phyloP scores from a whole-genome alignment of 2,329 filamentous ascomycete genomes.

The Amauroascus niger region DNA sequence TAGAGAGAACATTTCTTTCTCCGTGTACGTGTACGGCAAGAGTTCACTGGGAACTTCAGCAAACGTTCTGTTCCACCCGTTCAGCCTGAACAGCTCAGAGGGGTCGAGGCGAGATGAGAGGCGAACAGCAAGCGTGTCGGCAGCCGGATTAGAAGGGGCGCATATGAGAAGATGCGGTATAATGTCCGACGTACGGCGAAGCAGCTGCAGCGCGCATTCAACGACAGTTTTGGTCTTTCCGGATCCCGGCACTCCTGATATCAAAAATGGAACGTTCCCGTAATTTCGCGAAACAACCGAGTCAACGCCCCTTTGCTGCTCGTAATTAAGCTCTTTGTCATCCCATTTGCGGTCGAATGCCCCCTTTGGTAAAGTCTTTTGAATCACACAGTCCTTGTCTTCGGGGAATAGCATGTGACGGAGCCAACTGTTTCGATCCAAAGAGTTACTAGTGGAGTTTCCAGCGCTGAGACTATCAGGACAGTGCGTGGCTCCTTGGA shows the following conservation, averaged over 20 bases:
- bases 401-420: slow-evolving; percentile 39
- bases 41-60: slow-evolving; percentile 36
- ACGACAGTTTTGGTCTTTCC: slow-evolving; percentile 46
- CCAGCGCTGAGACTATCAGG: slow-evolving; percentile 41
- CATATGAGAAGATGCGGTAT: slow-evolving; percentile 35
- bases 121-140: slow-evolving; percentile 37
- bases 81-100: slow-evolving; percentile 36
- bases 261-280: slow-evolving; percentile 40
- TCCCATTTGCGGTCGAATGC: slow-evolving; percentile 29
- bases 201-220: slow-evolving; percentile 33
- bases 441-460: slow-evolving; percentile 29
- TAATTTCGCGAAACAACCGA: slow-evolving; percentile 35
- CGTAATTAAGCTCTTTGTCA: slow-evolving; percentile 39
- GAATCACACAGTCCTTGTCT: slow-evolving; percentile 29
- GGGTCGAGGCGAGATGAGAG: slow-evolving; percentile 31
- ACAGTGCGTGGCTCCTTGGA: slow-evolving; percentile 40
- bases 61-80: slow-evolving; percentile 33
- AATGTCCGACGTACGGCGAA: slow-evolving; percentile 9
- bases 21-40: slow-evolving; percentile 32
- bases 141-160: slow-evolving; percentile 40
- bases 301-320: slow-evolving; percentile 41
- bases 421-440: slow-evolving; percentile 19
- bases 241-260: slow-evolving; percentile 44
- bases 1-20: slow-evolving; percentile 35
- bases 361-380: slow-evolving; percentile 31